A percentile compares a stretch with the other conserved stretches of the same genome.
Conservation (phyloP, 2,329 filamentous ascomycete genomes). For the Sarocladiaceae sp. region DNA sequence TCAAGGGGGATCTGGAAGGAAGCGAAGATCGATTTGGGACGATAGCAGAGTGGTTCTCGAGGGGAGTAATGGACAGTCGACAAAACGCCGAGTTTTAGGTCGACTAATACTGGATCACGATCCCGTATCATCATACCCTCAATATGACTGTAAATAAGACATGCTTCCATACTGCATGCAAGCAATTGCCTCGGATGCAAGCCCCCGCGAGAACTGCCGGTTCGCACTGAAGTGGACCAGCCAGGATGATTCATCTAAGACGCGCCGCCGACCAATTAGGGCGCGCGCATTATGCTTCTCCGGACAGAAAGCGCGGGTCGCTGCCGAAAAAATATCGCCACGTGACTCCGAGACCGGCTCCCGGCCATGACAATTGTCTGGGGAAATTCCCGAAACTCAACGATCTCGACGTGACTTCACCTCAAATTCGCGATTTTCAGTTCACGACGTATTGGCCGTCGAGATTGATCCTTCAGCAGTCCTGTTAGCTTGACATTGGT, state of each 20-base stretch:
- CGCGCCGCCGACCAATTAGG: too few species aligned
- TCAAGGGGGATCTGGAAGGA: conserved; percentile 71
- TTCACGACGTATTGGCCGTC: background rate
- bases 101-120: too few species aligned
- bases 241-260: too few species aligned
- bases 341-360: conserved; percentile 4
- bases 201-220: too few species aligned
- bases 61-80: conserved; percentile 75
- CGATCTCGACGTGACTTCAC: background rate
- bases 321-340: background rate
- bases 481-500: background rate
- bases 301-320: too few species aligned
- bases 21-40: conserved; percentile 85
- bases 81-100: conserved; percentile 15
- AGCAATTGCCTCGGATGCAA: too few species aligned
- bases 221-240: too few species aligned
- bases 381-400: background rate
- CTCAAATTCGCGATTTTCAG: background rate
- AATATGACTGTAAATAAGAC: too few species aligned
- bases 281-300: too few species aligned
- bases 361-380: background rate
- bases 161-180: too few species aligned
- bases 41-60: conserved; percentile 89
- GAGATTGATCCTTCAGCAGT: background rate
- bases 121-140: too few species aligned